Evolutionary conservation across 305 asterid genomes (phyloP).

Genomic region (Lippia alba): DNA sequence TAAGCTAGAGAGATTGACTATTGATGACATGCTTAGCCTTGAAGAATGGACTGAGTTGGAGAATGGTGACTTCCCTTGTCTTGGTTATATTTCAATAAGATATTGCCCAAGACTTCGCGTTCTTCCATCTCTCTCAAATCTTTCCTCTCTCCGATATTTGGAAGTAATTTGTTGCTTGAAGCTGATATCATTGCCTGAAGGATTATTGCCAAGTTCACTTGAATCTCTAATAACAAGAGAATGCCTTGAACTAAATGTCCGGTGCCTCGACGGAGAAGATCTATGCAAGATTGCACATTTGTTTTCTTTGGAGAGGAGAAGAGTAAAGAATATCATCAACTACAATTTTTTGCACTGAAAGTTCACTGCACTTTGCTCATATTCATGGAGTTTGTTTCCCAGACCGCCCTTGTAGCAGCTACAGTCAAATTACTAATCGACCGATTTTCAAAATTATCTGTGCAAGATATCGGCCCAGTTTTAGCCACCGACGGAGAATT

Average conservation of each 20-base stretch:
- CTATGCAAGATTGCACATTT: slow-evolving; percentile 36
- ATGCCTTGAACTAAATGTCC: slow-evolving; percentile 39
- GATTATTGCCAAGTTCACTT: slow-evolving; percentile 38
- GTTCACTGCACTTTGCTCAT: neutral
- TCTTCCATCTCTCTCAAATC: slow-evolving; percentile 40
- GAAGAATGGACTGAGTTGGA: slow-evolving; percentile 44
- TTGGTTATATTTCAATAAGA: slow-evolving; percentile 36
- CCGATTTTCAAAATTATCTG: slow-evolving; percentile 31
- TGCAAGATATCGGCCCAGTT: slow-evolving; percentile 32
- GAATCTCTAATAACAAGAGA: slow-evolving; percentile 31
- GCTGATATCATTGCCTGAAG: slow-evolving; percentile 39
- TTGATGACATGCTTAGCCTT: slow-evolving; percentile 46
- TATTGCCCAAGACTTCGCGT: slow-evolving; percentile 46
- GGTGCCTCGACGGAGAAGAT: slow-evolving; percentile 40
- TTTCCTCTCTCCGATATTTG: slow-evolving; percentile 39
- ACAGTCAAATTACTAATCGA: slow-evolving; percentile 41
- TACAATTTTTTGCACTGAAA: neutral
- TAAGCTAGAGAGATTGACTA: slow-evolving; percentile 45
- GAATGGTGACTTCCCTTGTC: slow-evolving; percentile 48
- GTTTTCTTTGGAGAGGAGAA: neutral
- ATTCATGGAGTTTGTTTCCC: slow-evolving; percentile 38
- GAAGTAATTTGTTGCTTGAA: slow-evolving; percentile 36
- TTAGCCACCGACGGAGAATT: slow-evolving; percentile 35
- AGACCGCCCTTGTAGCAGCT: slow-evolving; percentile 44
- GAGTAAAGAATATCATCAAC: neutral